Percentiles rank a stretch among this genome's conserved stretches.
Conservation (phyloP, 768 basidiomycete species). For the Pleurotus giganteus region DNA sequence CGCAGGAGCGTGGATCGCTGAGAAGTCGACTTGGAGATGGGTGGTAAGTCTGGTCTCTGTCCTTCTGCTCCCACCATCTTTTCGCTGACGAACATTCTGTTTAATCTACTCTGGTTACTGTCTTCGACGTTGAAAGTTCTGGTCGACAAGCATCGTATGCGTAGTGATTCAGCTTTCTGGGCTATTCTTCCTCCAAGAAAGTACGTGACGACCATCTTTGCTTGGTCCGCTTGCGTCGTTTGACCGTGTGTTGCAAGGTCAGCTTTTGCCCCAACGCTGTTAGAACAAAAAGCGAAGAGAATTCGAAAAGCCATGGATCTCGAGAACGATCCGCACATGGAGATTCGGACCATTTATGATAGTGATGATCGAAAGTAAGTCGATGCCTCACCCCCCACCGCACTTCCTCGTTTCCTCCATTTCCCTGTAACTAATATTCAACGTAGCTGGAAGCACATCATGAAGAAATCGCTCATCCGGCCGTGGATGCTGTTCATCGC, state of each 20-base stretch:
- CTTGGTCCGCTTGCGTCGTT: too few species aligned
- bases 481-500: slow-evolving; percentile 61
- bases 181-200: slow-evolving; percentile 59
- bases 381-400: not conserved
- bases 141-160: slow-evolving; percentile 62
- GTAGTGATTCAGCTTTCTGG: slow-evolving; percentile 54
- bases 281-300: slow-evolving; percentile 49
- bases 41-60: slow-evolving; percentile 41
- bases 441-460: slow-evolving; percentile 47
- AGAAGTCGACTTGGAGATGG: slow-evolving; percentile 69
- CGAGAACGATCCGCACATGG: slow-evolving; percentile 38
- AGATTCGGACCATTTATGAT: slow-evolving; percentile 50
- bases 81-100: not conserved
- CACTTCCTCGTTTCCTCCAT: not conserved
- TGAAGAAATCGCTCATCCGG: slow-evolving; percentile 55
- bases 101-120: not conserved
- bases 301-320: slow-evolving; percentile 44
- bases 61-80: not conserved
- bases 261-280: slow-evolving; percentile 43
- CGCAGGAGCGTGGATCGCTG: slow-evolving; percentile 62
- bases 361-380: slow-evolving; percentile 41
- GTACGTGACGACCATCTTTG: too few species aligned
- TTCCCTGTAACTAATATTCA: not conserved
- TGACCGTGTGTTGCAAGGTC: slow-evolving; percentile 25
- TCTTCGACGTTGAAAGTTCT: slow-evolving; percentile 45